These are phyloP conservation scores for Myxozyma mucilagina DNA, from an alignment of 805 yeast genomes.

Conservation along the genomic window DNA sequence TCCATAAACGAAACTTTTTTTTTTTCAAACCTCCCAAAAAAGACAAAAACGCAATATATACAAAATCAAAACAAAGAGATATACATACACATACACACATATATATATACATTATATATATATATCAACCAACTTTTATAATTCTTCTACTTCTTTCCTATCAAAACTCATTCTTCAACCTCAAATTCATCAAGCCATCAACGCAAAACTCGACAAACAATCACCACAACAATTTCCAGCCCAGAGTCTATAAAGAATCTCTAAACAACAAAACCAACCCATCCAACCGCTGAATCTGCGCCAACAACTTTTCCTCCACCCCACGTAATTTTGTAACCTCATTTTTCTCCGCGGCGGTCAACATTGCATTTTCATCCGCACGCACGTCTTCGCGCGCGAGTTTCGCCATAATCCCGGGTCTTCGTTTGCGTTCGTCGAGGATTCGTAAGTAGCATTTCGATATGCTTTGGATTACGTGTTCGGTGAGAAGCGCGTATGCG, in stretches of 20 bases:
- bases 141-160: too few relatives aligned
- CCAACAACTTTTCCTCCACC: constrained; percentile 40
- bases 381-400: constrained; percentile 87
- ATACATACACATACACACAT: neutral
- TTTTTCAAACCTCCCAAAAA: too few relatives aligned
- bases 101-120: neutral
- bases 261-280: constrained; percentile 43
- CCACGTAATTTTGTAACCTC: constrained; percentile 57
- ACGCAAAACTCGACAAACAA: too few relatives aligned
- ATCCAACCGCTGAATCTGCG: constrained; percentile 40
- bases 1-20: too few relatives aligned
- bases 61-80: neutral
- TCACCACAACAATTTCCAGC: too few relatives aligned
- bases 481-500: constrained; percentile 50
- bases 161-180: too few relatives aligned
- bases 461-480: constrained; percentile 52
- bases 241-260: constrained; percentile 32
- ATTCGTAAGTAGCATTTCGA: constrained; percentile 45
- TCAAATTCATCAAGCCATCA: too few relatives aligned
- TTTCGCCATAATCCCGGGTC: constrained; percentile 70
- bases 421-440: constrained; percentile 51
- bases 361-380: constrained; percentile 70
- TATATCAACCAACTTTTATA: too few relatives aligned
- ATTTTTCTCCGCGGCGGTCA: constrained; percentile 71
- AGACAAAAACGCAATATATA: neutral